Evolutionary conservation across 1,284 basidiomycete species (phyloP).

Genomic region (Ganoderma lingzhi): DNA sequence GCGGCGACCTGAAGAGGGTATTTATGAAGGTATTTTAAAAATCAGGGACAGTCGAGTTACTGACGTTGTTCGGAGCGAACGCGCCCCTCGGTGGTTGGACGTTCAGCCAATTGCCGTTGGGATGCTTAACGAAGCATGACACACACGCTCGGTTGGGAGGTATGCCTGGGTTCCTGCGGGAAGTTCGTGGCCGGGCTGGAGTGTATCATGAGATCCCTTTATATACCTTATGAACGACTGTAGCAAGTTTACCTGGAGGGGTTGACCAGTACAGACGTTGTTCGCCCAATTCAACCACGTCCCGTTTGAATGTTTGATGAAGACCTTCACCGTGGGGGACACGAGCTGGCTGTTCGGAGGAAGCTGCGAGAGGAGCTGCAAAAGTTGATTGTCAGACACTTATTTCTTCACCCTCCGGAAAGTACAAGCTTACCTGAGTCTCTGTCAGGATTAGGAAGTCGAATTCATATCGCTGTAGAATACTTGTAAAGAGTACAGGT

Average conservation of each 20-base stretch:
- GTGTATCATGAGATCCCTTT: not conserved
- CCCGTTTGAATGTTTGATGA: not conserved
- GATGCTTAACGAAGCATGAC: not conserved
- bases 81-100: not conserved
- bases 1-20: not conserved
- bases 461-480: not conserved
- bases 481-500: not conserved
- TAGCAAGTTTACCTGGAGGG: not conserved
- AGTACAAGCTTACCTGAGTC: not conserved
- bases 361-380: not conserved
- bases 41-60: not conserved
- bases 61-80: not conserved
- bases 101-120: not conserved
- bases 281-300: not conserved
- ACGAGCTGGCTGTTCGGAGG: not conserved
- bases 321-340: not conserved
- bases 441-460: not conserved
- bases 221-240: not conserved
- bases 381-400: not conserved
- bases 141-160: not conserved
- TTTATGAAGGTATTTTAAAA: not conserved
- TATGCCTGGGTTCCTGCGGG: not conserved
- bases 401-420: not conserved
- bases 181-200: not conserved
- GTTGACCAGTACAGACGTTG: not conserved